Base-by-base conservation (phyloP, 2,329 filamentous ascomycete genomes). In the Knoxdaviesia proteae region DNA sequence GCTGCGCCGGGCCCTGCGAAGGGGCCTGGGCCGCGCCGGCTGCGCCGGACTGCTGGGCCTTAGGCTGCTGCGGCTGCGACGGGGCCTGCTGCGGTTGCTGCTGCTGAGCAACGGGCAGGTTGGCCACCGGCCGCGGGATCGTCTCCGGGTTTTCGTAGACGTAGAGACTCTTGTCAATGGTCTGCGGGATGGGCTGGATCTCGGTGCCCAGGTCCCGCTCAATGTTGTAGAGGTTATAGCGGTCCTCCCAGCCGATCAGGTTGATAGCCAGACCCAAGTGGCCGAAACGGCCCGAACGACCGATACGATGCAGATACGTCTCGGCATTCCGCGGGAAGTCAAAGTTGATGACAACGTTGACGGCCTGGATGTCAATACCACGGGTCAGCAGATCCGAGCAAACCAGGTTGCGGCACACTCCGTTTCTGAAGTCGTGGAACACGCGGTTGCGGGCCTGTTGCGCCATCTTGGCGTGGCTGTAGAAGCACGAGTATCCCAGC, bases 321-420 rank as follows among this genome's bases (percentile, higher is more conserved):
- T 98, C 90, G 10, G 90, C 92, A 54, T 98, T 98, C 67, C 98
- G 98, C 43, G 90, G 90, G 60, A 98, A 98, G 56, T 98, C 90
- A 55, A 98, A 98, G 67, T 98, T 98, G 74, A 98, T 98, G 57
- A 98, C 90, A 44, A 98, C 90, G 53, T 98, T 98, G 56, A 98
- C 90, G 43, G 90, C 90, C 62, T 98, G 90, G 50, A 98, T 98
- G 63, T 98, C 90, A 55, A 98, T 98, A 76, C 90, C 90, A 63
- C 90, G 87, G 49, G 90, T 98, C 49, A 98, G 73, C 36, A 98
- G 70, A 63, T 98, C 90, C 3, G 92, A 98, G 63, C 90, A 98
- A 48, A 98, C 90, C 35, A 98, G 75, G 59, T 98, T 98, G 54
- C 90, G 84, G 67, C 88, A 96, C 42, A 94, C 87, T 45, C 90